Evolutionary conservation across 2,329 filamentous ascomycete genomes (phyloP), one percentile per base, ranked within the genome.

Genomic region (Trichothecium roseum): DNA sequence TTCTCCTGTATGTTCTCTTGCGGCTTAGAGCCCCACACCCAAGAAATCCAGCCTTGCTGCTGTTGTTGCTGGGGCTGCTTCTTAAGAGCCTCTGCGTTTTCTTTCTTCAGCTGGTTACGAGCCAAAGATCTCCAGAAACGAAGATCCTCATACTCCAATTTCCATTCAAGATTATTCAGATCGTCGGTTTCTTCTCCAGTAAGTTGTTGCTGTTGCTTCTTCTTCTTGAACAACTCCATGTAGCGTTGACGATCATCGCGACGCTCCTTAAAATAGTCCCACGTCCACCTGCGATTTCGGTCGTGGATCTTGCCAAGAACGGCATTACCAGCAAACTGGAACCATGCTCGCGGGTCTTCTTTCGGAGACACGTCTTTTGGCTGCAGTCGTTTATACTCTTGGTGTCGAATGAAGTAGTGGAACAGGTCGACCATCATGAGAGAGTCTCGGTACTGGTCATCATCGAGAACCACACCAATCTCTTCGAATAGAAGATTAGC

Each of bases 391-490:
- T 93, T 93, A 64, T 96, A 95, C 55, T 99, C 89, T 56, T 96
- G 91, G 46, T 98, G 91, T 22, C 89, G 81, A 47, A 95, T 84
- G 57, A 96, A 98, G 60, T 94, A 96, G 57, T 98, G 91, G 65
- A 99, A 98, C 3, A 96, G 68, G 54, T 99, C 91, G 2, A 96
- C 84, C 66, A 99, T 84, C 91, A 98, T 98, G 39, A 99, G 64
- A 5, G 82, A 86, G 60, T 99, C 91, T 20, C 93, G 83, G 54
- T 99, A 99, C 55, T 99, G 91, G 45, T 95, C 78, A 45, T 98
- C 89, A 47, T 99, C 93, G 22, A 99, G 72, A n/a, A 96, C 84
- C 43, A 99, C 81, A 34, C 93, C 91, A 39, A 99, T 88, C 53
- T 99, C 93, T 52, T 99, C 89, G 48, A 99, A 99, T 2, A 96